Evolutionary conservation across 345 rosid species (phyloP), one percentile per base, ranked within the genome.

Genomic region (Hibiscus mutabilis): DNA sequence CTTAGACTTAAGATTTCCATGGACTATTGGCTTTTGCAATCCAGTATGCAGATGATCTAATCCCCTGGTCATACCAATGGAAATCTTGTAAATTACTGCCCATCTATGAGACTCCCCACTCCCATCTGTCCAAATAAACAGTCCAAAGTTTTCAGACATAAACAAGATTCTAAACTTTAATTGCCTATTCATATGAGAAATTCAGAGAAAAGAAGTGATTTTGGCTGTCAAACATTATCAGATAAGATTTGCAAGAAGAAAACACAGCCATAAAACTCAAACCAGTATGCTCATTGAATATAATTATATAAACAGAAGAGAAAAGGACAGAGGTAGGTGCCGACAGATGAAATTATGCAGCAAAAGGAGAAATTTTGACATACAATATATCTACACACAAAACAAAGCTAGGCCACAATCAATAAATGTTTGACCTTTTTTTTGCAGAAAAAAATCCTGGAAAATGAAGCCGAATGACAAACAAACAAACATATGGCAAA

Each of bases 1-100:
- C 77, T 91, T 91, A 2, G 97, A 87, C 82, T 91, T 91, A 10
- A 93, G 78, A 77, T 93, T 91, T 51, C 97, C 98, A 51, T 93
- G 97, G 78, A 87, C 72, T 7, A 89, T 3, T 3, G 89, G 88
- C 70, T 78, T 87, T 44, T 78, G 85, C 33, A 86, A 78, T 74
- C 87, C 89, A 21, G 87, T 81, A 56, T 91, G 96, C 18, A 94
- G 96, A 83, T 91, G 82, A 75, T 88, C 87, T 76, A 94, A 73
- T 46, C 90, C 98, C 79, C 63, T 85, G 49, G 91, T 85, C 79
- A 91, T 80, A 59, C 88, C 94, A 37, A 75, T 63, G 4, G 91
- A 84, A 68, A 91, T 89, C 56, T 77, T 78, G 44, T 79, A 68
- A 51, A 94, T 82, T 77, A 82, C 71, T 33, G 66, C 71, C 97